A percentile compares a stretch with the other conserved stretches of the same genome.
These are phyloP conservation scores for Cyanidium caldarium DNA, from an alignment of 23 red algal species.

Conservation along the genomic window DNA sequence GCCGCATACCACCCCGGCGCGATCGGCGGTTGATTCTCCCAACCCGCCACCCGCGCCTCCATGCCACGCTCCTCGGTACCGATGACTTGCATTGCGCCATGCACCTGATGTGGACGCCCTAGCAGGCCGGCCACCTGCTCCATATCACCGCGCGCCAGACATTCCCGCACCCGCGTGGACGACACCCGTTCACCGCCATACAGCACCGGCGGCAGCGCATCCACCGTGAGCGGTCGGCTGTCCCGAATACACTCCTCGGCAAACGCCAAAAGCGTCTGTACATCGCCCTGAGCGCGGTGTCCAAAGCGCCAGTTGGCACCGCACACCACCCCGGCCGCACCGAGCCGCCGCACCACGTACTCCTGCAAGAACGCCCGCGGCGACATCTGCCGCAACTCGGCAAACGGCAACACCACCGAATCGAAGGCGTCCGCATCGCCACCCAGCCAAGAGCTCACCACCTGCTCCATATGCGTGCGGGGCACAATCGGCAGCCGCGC, in stretches of 20 bases:
- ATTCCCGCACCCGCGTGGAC: not conserved
- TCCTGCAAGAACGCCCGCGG: not conserved
- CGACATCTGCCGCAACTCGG: constrained; percentile 10
- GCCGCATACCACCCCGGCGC: too few species aligned
- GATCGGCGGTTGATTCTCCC: constrained; percentile 2
- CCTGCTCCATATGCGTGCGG: not conserved
- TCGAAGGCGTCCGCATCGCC: constrained; percentile 13
- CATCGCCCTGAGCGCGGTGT: constrained; percentile 27
- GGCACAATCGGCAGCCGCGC: not conserved
- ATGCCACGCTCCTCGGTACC: not conserved
- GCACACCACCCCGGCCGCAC: constrained; percentile 48
- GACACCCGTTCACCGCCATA: not conserved
- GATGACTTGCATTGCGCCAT: not conserved
- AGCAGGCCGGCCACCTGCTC: not conserved
- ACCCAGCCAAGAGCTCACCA: not conserved
- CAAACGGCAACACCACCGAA: not conserved
- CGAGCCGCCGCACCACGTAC: not conserved
- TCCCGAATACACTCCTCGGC: too few species aligned
- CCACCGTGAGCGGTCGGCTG: too few species aligned
- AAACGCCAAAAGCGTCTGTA: too few species aligned
- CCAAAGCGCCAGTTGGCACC: constrained; percentile 71
- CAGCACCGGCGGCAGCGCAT: not conserved
- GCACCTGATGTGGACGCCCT: not conserved
- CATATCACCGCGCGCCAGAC: not conserved
- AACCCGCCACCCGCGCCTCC: not conserved